Conservation (phyloP, 176 grass and related monocot species). For the Areca catechu region DNA sequence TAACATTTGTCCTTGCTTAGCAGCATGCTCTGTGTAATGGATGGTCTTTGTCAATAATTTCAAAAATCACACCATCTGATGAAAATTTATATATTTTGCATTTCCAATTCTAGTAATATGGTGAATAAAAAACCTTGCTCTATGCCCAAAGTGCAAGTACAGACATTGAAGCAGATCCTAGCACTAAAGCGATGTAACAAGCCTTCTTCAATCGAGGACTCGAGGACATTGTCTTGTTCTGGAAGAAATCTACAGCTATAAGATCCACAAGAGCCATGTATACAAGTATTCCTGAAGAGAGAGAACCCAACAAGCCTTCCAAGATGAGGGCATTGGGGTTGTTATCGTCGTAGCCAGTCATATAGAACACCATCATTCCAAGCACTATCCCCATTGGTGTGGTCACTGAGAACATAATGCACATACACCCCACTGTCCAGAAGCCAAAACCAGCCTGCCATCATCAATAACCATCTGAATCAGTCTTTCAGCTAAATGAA, state of each 20-base stretch:
- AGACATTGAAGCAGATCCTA: constrained; percentile 97
- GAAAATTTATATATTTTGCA: no score
- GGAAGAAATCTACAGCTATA: constrained; percentile 94
- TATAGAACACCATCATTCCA: constrained; percentile 80
- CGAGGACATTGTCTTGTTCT: constrained; percentile 73
- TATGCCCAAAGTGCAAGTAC: constrained; percentile 96
- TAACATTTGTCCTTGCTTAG: no score
- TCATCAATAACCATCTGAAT: neutral
- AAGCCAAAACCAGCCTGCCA: constrained; percentile 86
- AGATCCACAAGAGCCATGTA: constrained; percentile 97
- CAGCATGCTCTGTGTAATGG: no score
- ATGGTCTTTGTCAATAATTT: no score
- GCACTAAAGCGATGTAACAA: constrained; percentile 64
- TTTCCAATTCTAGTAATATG: no score
- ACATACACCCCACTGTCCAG: constrained; percentile 82
- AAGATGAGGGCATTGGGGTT: constrained; percentile 87
- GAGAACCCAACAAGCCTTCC: constrained; percentile 84
- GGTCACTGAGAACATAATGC: constrained; percentile 95
- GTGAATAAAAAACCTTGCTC: neutral
- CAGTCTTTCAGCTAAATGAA: neutral
- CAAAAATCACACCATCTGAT: no score
- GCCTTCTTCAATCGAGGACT: constrained; percentile 57
- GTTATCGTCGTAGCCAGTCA: constrained; percentile 91
- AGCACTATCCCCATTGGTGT: constrained; percentile 88
- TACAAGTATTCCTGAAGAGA: constrained; percentile 83